Percentiles rank a stretch among this genome's conserved stretches.
These are phyloP conservation scores for Andrographis paniculata DNA, from an alignment of 305 asterid genomes.

Conservation along the genomic window DNA sequence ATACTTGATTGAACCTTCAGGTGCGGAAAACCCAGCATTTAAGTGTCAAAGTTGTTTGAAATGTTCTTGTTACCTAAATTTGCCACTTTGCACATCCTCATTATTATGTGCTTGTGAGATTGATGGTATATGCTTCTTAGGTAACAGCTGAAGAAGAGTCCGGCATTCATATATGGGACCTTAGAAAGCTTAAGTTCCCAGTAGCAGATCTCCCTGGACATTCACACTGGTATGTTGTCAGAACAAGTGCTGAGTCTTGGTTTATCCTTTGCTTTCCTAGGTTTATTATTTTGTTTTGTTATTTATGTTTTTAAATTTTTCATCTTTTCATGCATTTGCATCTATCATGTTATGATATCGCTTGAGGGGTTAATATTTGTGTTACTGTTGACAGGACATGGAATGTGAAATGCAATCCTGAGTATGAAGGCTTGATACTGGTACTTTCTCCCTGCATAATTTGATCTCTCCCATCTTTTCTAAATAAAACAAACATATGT, in stretches of 20 bases:
- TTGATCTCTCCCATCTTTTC: background rate
- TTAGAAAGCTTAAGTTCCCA: conserved; percentile 64
- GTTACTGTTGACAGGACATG: conserved; percentile 68
- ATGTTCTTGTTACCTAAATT: background rate
- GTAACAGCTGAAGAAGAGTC: conserved; percentile 96
- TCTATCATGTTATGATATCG: background rate
- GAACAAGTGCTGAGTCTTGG: conserved; percentile 7
- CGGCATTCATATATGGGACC: conserved; percentile 91
- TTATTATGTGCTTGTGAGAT: conserved; percentile 4
- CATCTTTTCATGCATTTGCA: conserved; percentile 1
- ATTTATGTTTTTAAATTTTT: conserved; percentile 1
- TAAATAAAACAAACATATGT: no score
- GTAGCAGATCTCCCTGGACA: conserved; percentile 89
- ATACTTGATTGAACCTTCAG: no score
- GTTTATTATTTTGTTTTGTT: conserved; percentile 10
- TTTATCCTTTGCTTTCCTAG: conserved; percentile 13
- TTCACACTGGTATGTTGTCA: conserved; percentile 66
- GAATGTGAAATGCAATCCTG: conserved; percentile 90
- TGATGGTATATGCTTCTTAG: conserved; percentile 31
- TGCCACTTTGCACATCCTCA: conserved; percentile 8
- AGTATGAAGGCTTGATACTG: conserved; percentile 79
- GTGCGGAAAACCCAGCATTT: no score
- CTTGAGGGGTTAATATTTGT: conserved; percentile 14
- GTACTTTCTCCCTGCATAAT: conserved; percentile 33
- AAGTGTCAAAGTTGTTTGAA: no score